Evolutionary conservation across 495 filamentous ascomycete genomes (phyloP).

Genomic region (Aspergillus biplanus): DNA sequence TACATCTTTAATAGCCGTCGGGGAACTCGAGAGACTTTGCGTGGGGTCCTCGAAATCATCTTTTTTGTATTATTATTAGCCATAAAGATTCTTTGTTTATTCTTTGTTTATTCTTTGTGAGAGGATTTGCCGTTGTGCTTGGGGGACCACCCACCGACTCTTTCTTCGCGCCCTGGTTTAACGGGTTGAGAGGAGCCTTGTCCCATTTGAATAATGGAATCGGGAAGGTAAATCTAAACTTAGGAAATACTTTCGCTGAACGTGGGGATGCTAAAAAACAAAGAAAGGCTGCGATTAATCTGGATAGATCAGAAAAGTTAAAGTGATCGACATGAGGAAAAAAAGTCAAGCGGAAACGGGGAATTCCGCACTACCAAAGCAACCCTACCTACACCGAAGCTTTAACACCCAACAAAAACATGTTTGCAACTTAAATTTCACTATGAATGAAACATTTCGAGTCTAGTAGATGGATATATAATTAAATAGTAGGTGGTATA

Average conservation of each 20-base stretch:
- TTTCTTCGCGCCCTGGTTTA: constrained; percentile 1
- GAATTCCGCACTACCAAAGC: not conserved
- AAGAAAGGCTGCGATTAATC: not conserved
- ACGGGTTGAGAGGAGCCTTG: constrained; percentile 16
- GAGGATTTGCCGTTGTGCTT: not conserved
- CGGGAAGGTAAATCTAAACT: not conserved
- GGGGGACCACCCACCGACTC: constrained; percentile 14
- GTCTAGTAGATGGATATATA: not conserved
- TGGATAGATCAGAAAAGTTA: not conserved
- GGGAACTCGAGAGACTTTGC: not conserved
- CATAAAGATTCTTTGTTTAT: not conserved
- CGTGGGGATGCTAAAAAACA: not conserved
- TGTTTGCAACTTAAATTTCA: too few species aligned
- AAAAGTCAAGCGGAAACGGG: constrained; percentile 9
- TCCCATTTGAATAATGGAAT: constrained; percentile 14
- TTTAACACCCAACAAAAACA: not conserved
- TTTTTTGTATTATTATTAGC: not conserved
- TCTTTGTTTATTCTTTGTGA: not conserved
- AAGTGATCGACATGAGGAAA: constrained; percentile 7
- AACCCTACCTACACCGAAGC: too few species aligned
- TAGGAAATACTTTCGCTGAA: not conserved
- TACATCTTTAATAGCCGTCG: not conserved
- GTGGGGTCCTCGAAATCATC: not conserved
- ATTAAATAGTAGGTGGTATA: not conserved
- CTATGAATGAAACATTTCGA: not conserved